Conservation (phyloP, 208 protist species). For the Leishmania tropica region DNA sequence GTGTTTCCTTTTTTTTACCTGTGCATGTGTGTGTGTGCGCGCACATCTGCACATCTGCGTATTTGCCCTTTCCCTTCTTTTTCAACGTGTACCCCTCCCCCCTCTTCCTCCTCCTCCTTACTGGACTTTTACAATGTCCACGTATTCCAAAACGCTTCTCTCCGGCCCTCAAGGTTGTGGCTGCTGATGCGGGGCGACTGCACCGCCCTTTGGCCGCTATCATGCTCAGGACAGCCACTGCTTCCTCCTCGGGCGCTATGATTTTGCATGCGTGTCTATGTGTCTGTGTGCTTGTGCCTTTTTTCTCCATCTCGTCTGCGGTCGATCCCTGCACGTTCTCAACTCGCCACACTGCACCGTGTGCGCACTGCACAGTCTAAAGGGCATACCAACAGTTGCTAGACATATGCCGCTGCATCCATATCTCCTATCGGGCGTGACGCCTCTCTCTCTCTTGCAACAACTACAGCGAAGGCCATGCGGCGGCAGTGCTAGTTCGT, state of each 20-base stretch:
- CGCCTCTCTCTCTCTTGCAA: not conserved
- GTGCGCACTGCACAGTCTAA: not conserved
- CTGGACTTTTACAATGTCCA: not conserved
- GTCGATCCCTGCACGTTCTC: not conserved
- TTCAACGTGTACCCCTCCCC: not conserved
- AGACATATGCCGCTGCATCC: not conserved
- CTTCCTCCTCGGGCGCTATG: not conserved
- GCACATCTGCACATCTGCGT: not conserved
- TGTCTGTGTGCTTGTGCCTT: not conserved
- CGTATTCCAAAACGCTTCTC: not conserved
- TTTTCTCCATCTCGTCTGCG: not conserved
- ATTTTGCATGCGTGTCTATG: not conserved
- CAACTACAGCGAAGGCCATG: not conserved
- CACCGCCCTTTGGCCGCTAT: not conserved
- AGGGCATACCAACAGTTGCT: not conserved
- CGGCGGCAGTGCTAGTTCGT: not conserved
- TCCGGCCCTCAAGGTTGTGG: not conserved
- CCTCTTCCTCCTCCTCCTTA: not conserved
- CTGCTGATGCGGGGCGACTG: not conserved
- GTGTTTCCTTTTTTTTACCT: not conserved
- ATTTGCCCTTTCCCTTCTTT: not conserved
- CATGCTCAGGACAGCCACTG: not conserved
- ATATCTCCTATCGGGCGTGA: too few species aligned
- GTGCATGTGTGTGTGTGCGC: not conserved
- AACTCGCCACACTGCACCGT: not conserved